These are phyloP conservation scores for Saccharomyces hybrid DNA, from an alignment of 1,139 yeast genomes.

Conservation along the genomic window DNA sequence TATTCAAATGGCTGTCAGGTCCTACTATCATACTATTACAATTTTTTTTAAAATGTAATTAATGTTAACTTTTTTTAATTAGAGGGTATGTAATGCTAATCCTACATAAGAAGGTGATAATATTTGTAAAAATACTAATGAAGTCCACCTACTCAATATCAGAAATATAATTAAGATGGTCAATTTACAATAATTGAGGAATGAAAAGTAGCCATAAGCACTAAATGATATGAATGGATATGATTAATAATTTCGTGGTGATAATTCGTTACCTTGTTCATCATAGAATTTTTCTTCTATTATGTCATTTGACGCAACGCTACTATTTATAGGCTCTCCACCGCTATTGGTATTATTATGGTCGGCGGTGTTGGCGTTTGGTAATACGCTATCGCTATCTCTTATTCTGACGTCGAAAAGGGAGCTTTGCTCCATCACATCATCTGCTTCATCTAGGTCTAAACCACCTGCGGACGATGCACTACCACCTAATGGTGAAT, in stretches of 20 bases:
- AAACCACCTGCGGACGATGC: slow-evolving; percentile 14
- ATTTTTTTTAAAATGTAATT: neutral
- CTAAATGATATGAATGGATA: neutral
- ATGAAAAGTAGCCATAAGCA: neutral
- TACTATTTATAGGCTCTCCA: neutral
- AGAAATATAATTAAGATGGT: neutral
- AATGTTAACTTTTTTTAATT: neutral
- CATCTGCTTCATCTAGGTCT: neutral
- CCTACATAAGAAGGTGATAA: neutral
- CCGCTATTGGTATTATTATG: neutral
- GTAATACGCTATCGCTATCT: slow-evolving; percentile 10
- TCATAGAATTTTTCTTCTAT: slow-evolving; percentile 22
- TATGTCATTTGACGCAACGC: neutral
- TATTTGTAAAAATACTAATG: neutral
- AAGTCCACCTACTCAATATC: neutral
- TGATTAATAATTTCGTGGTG: slow-evolving; percentile 21
- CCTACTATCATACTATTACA: neutral
- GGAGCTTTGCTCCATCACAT: slow-evolving; percentile 1
- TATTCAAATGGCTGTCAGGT: neutral
- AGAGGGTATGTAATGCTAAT: neutral
- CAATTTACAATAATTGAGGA: neutral
- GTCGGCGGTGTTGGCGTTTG: slow-evolving; percentile 5
- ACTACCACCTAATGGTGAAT: slow-evolving; percentile 23
- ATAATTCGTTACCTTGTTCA: slow-evolving; percentile 21
- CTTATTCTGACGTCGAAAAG: slow-evolving; percentile 4